Percentiles rank a stretch among this genome's conserved stretches.
These are phyloP conservation scores for Gaertneriomyces semiglobifer DNA, from an alignment of 192 early-diverging fungal genomes.

Conservation along the genomic window DNA sequence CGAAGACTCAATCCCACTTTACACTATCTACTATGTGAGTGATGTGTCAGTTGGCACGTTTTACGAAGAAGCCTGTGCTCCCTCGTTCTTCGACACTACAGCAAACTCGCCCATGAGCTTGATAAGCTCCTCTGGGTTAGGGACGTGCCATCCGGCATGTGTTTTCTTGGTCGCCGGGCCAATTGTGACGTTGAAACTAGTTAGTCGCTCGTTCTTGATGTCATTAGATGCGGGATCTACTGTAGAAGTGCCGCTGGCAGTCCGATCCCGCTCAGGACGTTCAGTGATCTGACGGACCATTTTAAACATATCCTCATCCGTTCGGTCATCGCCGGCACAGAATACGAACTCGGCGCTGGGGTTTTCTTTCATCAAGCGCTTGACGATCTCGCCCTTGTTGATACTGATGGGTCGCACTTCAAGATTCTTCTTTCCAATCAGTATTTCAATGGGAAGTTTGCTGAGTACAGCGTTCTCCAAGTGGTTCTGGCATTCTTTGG, in stretches of 20 bases:
- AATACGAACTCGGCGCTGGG: constrained; percentile 83
- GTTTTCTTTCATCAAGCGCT: constrained; percentile 64
- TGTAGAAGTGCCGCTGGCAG: no score
- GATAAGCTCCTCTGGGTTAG: constrained; percentile 64
- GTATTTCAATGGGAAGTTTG: constrained; percentile 90
- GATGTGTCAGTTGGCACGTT: no score
- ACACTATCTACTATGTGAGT: no score
- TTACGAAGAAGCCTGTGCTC: no score
- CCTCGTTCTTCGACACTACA: not conserved
- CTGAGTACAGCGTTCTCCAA: constrained; percentile 85
- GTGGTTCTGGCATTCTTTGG: constrained; percentile 96
- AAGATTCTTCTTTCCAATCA: constrained; percentile 95
- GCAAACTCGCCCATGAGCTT: constrained; percentile 33
- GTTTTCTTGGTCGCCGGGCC: constrained; percentile 87
- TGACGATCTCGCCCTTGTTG: constrained; percentile 98
- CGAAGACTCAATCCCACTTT: no score
- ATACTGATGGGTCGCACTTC: constrained; percentile 85
- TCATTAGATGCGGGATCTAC: no score
- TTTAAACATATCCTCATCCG: constrained; percentile 97
- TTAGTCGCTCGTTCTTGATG: no score
- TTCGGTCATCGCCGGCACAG: constrained; percentile 96
- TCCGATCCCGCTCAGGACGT: no score
- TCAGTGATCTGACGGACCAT: constrained; percentile 47
- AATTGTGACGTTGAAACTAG: constrained; percentile 70
- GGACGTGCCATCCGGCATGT: constrained; percentile 79